These are phyloP conservation scores for Chlorella sorokiniana DNA, from an alignment of 139 green algal genomes.

Conservation along the genomic window DNA sequence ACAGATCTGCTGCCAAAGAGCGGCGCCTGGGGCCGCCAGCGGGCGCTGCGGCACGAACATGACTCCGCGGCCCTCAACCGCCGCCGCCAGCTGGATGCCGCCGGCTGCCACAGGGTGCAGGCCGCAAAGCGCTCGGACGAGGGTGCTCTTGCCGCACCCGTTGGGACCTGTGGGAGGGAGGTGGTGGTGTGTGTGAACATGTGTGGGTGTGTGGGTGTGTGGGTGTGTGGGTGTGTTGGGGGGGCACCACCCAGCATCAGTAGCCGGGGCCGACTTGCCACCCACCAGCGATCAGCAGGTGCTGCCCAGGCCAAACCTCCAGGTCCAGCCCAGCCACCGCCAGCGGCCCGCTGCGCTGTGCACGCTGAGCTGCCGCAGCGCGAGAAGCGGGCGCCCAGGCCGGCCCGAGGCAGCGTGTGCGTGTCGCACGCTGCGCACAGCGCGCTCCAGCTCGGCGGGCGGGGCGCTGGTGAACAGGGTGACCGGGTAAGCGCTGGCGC, in stretches of 20 bases:
- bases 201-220: not conserved
- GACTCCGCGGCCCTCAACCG: conserved; percentile 4
- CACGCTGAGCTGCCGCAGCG: conserved; percentile 20
- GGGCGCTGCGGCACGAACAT: conserved; percentile 59
- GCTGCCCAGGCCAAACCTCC: conserved; percentile 7
- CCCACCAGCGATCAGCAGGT: conserved; percentile 39
- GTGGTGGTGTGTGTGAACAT: not conserved
- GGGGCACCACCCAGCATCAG: not conserved
- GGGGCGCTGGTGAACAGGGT: conserved; percentile 60
- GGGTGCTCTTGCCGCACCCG: conserved; percentile 59
- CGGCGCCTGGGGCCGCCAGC: conserved; percentile 55
- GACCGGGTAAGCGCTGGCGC: conserved; percentile 51
- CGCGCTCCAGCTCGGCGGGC: conserved; percentile 14
- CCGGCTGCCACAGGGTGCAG: conserved; percentile 28
- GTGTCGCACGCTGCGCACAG: not conserved
- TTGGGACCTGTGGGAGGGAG: too few species aligned
- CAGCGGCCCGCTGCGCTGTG: conserved; percentile 13
- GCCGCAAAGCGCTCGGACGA: conserved; percentile 40
- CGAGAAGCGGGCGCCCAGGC: conserved; percentile 13
- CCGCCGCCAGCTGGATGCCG: not conserved
- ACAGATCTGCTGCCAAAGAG: conserved; percentile 58
- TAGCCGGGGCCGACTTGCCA: too few species aligned
- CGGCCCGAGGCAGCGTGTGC: not conserved
- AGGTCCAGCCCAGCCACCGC: conserved; percentile 23
- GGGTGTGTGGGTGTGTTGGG: not conserved